phyloP scores from a whole-genome alignment of 192 early-diverging fungal species.

The Backusella tarrabulga region DNA sequence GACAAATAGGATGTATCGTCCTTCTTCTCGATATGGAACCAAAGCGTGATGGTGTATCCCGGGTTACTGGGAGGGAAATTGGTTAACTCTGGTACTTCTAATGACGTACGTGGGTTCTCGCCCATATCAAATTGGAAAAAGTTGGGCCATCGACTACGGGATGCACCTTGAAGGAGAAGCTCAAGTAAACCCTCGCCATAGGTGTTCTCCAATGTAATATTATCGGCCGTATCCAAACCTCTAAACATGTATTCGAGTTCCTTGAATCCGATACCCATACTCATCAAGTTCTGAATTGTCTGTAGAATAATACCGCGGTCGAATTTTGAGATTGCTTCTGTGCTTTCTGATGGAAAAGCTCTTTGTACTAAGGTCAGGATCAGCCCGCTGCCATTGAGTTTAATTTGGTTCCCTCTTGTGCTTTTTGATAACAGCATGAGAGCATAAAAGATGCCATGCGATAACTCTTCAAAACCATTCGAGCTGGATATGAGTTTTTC shows the following conservation, averaged over 20 bases:
- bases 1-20: constrained; percentile 42
- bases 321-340: background rate
- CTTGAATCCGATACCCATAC: constrained; percentile 50
- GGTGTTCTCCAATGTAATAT: constrained; percentile 27
- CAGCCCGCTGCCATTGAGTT: constrained; percentile 47
- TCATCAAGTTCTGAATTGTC: constrained; percentile 49
- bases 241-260: constrained; percentile 60
- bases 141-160: constrained; percentile 54
- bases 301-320: constrained; percentile 24
- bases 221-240: constrained; percentile 26
- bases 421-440: constrained; percentile 43
- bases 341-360: constrained; percentile 25
- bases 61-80: constrained; percentile 54
- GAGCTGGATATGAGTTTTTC: constrained; percentile 12
- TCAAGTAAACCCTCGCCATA: constrained; percentile 39
- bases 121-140: constrained; percentile 61
- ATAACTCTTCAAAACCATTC: constrained; percentile 16
- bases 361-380: constrained; percentile 39
- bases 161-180: constrained; percentile 48
- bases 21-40: constrained; percentile 60
- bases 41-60: constrained; percentile 58
- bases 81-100: constrained; percentile 42
- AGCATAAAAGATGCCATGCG: constrained; percentile 28
- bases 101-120: constrained; percentile 27
- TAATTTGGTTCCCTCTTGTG: constrained; percentile 53